phyloP scores from a whole-genome alignment of 768 basidiomycete genomes.

The Rhodotorula graminis region DNA sequence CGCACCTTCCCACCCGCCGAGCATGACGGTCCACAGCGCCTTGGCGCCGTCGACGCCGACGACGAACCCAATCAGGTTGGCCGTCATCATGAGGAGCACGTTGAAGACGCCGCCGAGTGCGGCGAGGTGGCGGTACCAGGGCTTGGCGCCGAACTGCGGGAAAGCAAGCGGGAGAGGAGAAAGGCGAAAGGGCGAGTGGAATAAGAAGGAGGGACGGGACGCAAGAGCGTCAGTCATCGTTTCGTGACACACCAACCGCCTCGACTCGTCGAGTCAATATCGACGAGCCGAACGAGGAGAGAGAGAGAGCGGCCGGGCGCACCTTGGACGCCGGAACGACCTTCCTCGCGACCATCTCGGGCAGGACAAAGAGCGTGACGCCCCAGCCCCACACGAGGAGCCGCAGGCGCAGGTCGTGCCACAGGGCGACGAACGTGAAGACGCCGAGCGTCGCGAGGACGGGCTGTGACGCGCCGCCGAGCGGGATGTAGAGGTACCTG shows the following conservation, averaged over 20 bases:
- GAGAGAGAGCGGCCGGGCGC: not conserved
- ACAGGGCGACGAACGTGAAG: slow-evolving; percentile 94
- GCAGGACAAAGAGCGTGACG: slow-evolving; percentile 79
- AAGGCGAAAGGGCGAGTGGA: not conserved
- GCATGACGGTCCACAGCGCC: slow-evolving; percentile 62
- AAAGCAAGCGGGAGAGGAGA: not conserved
- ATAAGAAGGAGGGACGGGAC: not conserved
- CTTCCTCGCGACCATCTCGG: slow-evolving; percentile 65
- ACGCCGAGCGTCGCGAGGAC: slow-evolving; percentile 67
- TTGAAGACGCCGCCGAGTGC: slow-evolving; percentile 79
- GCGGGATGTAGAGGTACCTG: slow-evolving; percentile 90
- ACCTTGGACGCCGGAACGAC: slow-evolving; percentile 65
- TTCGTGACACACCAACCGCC: no score
- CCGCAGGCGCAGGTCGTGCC: slow-evolving; percentile 87
- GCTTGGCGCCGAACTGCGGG: slow-evolving; percentile 58
- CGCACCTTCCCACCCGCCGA: slow-evolving; percentile 64
- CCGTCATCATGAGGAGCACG: slow-evolving; percentile 79
- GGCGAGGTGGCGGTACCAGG: slow-evolving; percentile 83
- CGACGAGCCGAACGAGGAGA: no score
- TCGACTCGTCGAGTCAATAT: no score
- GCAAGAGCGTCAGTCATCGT: no score
- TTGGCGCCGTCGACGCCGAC: slow-evolving; percentile 73
- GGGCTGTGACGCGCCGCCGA: slow-evolving; percentile 65
- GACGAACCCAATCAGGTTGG: slow-evolving; percentile 93
- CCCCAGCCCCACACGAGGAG: slow-evolving; percentile 97